Percentiles rank a stretch among this genome's conserved stretches.
These are phyloP conservation scores for Zygoascus tannicola DNA, from an alignment of 805 yeast species.

Conservation along the genomic window DNA sequence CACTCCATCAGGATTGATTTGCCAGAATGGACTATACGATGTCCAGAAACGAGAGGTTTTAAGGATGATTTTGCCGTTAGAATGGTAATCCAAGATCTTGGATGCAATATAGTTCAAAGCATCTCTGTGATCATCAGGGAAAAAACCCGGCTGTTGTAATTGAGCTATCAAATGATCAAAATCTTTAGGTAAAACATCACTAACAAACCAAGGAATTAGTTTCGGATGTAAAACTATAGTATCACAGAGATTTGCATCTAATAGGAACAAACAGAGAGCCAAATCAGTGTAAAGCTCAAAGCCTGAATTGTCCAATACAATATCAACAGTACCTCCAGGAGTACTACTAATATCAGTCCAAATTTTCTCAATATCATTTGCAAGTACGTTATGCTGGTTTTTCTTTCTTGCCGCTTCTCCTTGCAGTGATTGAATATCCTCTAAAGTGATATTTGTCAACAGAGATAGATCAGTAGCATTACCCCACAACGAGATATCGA, in stretches of 20 bases:
- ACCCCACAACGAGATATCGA: slow-evolving; percentile 93
- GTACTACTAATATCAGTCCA: slow-evolving; percentile 36
- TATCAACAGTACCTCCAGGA: slow-evolving; percentile 50
- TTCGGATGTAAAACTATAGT: slow-evolving; percentile 78
- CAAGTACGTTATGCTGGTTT: slow-evolving; percentile 68
- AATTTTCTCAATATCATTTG: slow-evolving; percentile 61
- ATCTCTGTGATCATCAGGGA: slow-evolving; percentile 34
- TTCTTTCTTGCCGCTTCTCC: slow-evolving; percentile 79
- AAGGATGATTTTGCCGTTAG: slow-evolving; percentile 40
- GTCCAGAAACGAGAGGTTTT: slow-evolving; percentile 82
- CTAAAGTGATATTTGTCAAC: slow-evolving; percentile 59
- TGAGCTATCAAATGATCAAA: slow-evolving; percentile 49
- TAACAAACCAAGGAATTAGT: slow-evolving; percentile 93
- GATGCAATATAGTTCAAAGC: slow-evolving; percentile 43
- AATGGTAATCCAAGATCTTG: slow-evolving; percentile 36
- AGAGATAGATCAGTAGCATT: slow-evolving; percentile 93
- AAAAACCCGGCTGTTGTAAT: slow-evolving; percentile 42
- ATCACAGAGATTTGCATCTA: slow-evolving; percentile 59
- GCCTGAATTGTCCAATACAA: slow-evolving; percentile 88
- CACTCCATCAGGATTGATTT: slow-evolving; percentile 42
- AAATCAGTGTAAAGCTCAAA: slow-evolving; percentile 90
- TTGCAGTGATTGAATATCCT: slow-evolving; percentile 84
- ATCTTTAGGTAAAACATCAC: slow-evolving; percentile 87
- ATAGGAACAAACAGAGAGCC: slow-evolving; percentile 50
- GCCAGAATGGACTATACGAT: slow-evolving; percentile 64